Base-by-base conservation (phyloP, 345 rosid species). In the Schrenkiella parvula region DNA sequence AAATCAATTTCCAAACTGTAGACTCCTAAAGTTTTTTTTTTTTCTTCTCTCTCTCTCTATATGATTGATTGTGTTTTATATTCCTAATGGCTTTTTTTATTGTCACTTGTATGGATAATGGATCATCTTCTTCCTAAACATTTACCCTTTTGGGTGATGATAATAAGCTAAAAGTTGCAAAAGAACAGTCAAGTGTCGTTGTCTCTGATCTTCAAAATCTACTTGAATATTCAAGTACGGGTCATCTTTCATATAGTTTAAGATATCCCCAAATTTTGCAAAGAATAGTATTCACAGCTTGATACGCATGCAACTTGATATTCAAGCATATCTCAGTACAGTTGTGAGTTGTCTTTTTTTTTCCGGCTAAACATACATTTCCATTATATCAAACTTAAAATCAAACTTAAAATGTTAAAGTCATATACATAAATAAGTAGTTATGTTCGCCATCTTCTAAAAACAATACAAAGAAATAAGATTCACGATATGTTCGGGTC, bases 1-100 rank as follows among this genome's bases (percentile, higher is more conserved):
- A 88, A 54, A 79, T 72, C 77, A 74, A 42, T 59, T 3, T 83
- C 96, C 1, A 92, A 87, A 67, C 59, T 92, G 64, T 92, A 82
- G 80, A 39, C 18, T 25, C 44, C 22, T 6, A 15, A 15, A 13
- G 4, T 23, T 8, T 38, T 22, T 37, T 59, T 9, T 28, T 5
- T 26, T 46, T 2, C n/a, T n/a, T n/a, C 1, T 34, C 39, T 35
- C 13, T 35, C 13, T 34, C 9, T 31, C 32, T 29, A 1, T 31
- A 9, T 35, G 0, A 9, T 0, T 35, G 39, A 35, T 35, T 35
- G 13, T 35, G 39, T n/a, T 10, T 35, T 9, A 35, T 10, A 12
- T 35, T 10, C 3, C 39, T 35, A 35, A 35, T 35, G 12, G 13
- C 12, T n/a, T n/a, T 9, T 10, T 35, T 35, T 8, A 2, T 10